Conservation (phyloP, 2,329 filamentous ascomycete species). For the Penicillium sp. region DNA sequence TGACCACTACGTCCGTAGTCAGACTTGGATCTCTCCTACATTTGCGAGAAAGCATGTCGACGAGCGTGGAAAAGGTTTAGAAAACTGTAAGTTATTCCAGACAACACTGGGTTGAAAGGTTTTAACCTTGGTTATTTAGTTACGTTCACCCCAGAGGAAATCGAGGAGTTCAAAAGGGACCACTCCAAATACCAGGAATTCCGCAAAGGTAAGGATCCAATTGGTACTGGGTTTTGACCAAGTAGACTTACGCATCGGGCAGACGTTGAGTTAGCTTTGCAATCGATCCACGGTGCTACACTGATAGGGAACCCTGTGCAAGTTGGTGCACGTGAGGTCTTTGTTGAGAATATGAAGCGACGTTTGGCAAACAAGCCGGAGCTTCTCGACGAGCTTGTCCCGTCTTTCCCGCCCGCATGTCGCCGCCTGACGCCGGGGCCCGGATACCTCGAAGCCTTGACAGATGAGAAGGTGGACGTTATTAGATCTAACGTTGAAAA, state of each 20-base stretch:
- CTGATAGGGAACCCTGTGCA: constrained; percentile 29
- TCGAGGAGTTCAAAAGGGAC: constrained; percentile 31
- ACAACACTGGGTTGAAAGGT: not conserved
- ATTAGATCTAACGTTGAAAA: constrained; percentile 53
- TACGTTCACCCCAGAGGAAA: constrained; percentile 30
- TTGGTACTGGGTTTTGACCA: not conserved
- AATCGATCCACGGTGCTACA: constrained; percentile 30
- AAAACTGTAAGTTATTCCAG: constrained; percentile 27
- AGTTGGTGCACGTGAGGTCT: constrained; percentile 18
- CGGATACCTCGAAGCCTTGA: constrained; percentile 57
- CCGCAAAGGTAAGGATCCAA: constrained; percentile 27
- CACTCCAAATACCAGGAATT: constrained; percentile 31
- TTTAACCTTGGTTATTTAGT: constrained; percentile 18
- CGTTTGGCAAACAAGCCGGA: constrained; percentile 34
- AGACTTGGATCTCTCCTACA: constrained; percentile 30
- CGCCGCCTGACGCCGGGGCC: constrained; percentile 45
- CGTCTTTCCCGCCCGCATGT: constrained; percentile 41
- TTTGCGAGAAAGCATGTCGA: constrained; percentile 30
- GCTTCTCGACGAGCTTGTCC: constrained; percentile 36
- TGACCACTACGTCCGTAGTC: constrained; percentile 34
- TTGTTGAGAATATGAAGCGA: constrained; percentile 33
- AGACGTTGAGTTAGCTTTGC: constrained; percentile 34
- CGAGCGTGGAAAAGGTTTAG: constrained; percentile 22
- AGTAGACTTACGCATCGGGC: not conserved
- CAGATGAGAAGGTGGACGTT: constrained; percentile 57